phyloP scores from a whole-genome alignment of 2,329 filamentous ascomycete genomes.

The Verticillium isaacii region DNA sequence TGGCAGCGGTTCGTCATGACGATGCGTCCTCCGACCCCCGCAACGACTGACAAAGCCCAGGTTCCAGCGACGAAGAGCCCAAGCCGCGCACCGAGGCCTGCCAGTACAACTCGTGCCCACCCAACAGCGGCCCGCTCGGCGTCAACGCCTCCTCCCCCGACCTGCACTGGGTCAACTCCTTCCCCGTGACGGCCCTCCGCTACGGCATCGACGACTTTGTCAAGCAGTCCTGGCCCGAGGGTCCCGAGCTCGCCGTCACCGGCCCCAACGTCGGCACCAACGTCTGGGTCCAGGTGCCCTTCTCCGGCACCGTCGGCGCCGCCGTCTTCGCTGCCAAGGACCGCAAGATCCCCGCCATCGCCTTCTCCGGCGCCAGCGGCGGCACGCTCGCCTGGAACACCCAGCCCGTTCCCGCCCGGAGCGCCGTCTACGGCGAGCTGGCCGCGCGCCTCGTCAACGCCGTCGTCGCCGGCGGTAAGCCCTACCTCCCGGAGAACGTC shows the following conservation, averaged over 20 bases:
- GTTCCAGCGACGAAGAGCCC: conserved; percentile 44
- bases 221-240: conserved; percentile 46
- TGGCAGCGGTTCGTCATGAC: conserved; percentile 29
- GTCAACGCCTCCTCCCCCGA: conserved; percentile 50
- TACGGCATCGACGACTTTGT: conserved; percentile 56
- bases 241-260: conserved; percentile 56
- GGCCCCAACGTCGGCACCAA: conserved; percentile 60
- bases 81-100: conserved; percentile 44
- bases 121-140: conserved; percentile 50
- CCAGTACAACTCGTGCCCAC: conserved; percentile 57
- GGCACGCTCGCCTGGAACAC: conserved; percentile 50
- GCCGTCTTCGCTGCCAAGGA: conserved; percentile 52
- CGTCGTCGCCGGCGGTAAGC: conserved; percentile 50
- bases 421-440: conserved; percentile 59
- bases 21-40: neutral
- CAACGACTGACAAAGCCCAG: conserved; percentile 25
- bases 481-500: conserved; percentile 57
- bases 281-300: conserved; percentile 47
- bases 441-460: conserved; percentile 52
- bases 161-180: conserved; percentile 70
- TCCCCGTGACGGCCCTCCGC: conserved; percentile 59
- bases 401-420: conserved; percentile 45
- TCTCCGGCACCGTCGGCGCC: conserved; percentile 66
- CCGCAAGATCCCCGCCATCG: conserved; percentile 58
- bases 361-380: conserved; percentile 55